These are phyloP conservation scores for Penstemon davidsonii DNA, from an alignment of 257 asterid genomes.

Conservation along the genomic window DNA sequence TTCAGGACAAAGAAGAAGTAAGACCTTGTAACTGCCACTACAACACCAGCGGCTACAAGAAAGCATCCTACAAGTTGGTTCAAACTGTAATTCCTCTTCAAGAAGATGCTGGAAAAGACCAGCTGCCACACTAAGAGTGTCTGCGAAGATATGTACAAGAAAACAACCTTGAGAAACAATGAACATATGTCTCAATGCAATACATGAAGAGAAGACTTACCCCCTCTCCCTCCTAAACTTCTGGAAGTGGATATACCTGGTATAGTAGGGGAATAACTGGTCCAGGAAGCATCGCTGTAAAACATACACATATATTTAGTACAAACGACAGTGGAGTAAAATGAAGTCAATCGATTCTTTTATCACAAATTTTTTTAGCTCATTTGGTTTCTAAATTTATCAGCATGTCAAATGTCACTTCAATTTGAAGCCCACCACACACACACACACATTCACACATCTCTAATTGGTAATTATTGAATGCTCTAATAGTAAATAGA, in stretches of 20 bases:
- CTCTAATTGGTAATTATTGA: neutral
- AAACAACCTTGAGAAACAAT: slow-evolving; percentile 19
- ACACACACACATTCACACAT: neutral
- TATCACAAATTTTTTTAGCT: neutral
- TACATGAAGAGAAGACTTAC: too few relatives aligned
- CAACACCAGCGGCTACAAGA: slow-evolving; percentile 84
- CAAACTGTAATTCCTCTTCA: slow-evolving; percentile 63
- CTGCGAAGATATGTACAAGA: slow-evolving; percentile 44
- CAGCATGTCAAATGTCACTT: neutral
- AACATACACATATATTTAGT: slow-evolving; percentile 23
- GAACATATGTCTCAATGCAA: neutral
- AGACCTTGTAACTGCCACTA: slow-evolving; percentile 75
- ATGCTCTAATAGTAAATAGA: neutral
- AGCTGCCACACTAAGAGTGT: slow-evolving; percentile 91
- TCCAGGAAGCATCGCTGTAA: slow-evolving; percentile 79
- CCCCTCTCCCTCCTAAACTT: neutral
- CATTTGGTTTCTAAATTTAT: slow-evolving; percentile 4
- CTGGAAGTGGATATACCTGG: slow-evolving; percentile 43
- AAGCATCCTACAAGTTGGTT: slow-evolving; percentile 68
- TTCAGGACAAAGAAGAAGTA: slow-evolving; percentile 8
- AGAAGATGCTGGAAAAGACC: slow-evolving; percentile 59
- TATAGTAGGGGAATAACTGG: slow-evolving; percentile 68
- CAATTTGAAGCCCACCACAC: neutral
- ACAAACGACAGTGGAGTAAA: slow-evolving; percentile 13
- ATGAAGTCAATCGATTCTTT: neutral